These are phyloP conservation scores for Schwanniomyces pseudopolymorphus DNA, from an alignment of 805 yeast species.

Conservation along the genomic window DNA sequence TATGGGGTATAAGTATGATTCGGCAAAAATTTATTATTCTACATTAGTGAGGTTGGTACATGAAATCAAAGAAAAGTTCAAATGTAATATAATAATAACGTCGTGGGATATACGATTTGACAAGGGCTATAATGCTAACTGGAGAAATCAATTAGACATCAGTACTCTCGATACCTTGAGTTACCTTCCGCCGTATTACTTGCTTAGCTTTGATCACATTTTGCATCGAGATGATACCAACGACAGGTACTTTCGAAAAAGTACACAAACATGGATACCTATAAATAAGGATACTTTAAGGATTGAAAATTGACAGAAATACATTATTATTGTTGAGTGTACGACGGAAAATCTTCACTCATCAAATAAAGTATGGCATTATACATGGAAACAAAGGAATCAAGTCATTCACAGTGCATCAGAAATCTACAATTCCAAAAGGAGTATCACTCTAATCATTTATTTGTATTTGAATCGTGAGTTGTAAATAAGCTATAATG, in stretches of 20 bases:
- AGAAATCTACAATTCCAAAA: background rate
- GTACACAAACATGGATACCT: slow-evolving; percentile 5
- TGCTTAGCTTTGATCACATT: slow-evolving; percentile 9
- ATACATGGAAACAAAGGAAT: too few species aligned
- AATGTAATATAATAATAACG: slow-evolving; percentile 29
- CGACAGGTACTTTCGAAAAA: slow-evolving; percentile 3
- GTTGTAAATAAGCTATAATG: background rate
- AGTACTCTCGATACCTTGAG: background rate
- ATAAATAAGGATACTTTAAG: too few species aligned
- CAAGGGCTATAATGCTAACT: slow-evolving; percentile 22
- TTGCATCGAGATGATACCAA: slow-evolving; percentile 9
- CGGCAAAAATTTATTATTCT: slow-evolving; percentile 11
- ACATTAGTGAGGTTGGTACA: slow-evolving; percentile 11
- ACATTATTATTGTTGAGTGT: too few species aligned
- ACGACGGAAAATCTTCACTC: too few species aligned
- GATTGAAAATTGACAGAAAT: too few species aligned
- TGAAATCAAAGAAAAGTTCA: slow-evolving; percentile 14
- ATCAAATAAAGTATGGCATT: too few species aligned
- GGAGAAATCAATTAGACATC: background rate
- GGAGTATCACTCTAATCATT: background rate
- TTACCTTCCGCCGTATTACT: slow-evolving; percentile 10
- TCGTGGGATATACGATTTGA: slow-evolving; percentile 28
- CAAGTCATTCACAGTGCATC: too few species aligned
- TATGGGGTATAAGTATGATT: slow-evolving; percentile 6
- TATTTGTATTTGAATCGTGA: slow-evolving; percentile 1